Evolutionary conservation across 164 flowering plant genomes (phyloP).

Genomic region (Nelumbo lutea): DNA sequence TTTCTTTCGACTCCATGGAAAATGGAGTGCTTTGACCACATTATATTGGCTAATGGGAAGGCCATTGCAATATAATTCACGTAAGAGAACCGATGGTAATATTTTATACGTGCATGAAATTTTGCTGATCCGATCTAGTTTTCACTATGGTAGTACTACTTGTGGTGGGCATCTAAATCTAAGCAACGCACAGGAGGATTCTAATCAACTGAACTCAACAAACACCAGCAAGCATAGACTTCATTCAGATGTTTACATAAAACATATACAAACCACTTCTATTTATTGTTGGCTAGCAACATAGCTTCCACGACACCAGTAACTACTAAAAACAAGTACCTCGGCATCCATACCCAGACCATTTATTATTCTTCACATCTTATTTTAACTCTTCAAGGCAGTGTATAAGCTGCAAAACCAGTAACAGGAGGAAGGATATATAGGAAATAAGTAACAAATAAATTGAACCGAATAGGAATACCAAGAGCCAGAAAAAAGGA

Average conservation of each 20-base stretch:
- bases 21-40: too few species aligned
- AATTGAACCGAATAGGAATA: background rate
- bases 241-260: background rate
- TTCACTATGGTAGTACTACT: too few species aligned
- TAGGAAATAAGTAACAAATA: background rate
- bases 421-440: background rate
- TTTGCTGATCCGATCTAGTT: too few species aligned
- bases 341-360: background rate
- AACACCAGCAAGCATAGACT: background rate
- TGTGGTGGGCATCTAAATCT: too few species aligned
- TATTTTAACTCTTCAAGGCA: slow-evolving; percentile 32
- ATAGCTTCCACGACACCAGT: background rate
- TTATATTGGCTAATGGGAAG: too few species aligned
- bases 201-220: too few species aligned
- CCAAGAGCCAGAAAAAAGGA: background rate
- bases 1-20: too few species aligned
- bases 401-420: slow-evolving; percentile 48
- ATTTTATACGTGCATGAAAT: too few species aligned
- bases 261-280: background rate
- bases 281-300: background rate
- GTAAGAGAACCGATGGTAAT: too few species aligned
- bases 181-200: too few species aligned
- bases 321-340: background rate
- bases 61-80: too few species aligned
- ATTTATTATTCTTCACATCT: background rate